phyloP scores from a whole-genome alignment of 129 eudicot species.

The Arctium minus region DNA sequence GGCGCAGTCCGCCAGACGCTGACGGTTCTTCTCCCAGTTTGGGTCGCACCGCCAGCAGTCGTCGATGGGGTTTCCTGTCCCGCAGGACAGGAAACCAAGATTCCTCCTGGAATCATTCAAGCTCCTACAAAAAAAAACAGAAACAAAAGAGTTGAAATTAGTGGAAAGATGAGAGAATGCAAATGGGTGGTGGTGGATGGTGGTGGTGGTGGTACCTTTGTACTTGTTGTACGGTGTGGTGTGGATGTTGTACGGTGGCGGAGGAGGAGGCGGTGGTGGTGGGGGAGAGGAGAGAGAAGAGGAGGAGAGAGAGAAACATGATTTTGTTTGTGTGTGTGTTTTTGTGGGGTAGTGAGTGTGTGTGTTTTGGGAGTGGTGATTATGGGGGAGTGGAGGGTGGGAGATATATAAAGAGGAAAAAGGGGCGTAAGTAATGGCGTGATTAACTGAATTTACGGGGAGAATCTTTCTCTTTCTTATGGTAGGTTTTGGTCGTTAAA shows the following conservation, averaged over 20 bases:
- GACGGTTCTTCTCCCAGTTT: conserved; percentile 65
- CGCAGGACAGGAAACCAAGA: conserved; percentile 59
- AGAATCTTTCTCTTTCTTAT: conserved; percentile 28
- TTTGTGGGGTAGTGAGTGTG: background rate
- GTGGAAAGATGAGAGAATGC: background rate
- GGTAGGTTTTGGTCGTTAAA: conserved; percentile 44
- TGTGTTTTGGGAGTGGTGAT: conserved; percentile 20
- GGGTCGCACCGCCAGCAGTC: conserved; percentile 90
- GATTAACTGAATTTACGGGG: conserved; percentile 41
- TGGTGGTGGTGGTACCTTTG: conserved; percentile 41
- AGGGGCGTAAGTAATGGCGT: conserved; percentile 46
- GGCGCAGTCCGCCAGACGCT: conserved; percentile 68
- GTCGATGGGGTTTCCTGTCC: conserved; percentile 79
- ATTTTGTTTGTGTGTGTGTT: background rate
- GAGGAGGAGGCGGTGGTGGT: conserved; percentile 18
- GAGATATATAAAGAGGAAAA: conserved; percentile 42
- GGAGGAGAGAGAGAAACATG: conserved; percentile 39
- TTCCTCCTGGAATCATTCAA: conserved; percentile 69
- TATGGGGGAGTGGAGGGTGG: conserved; percentile 11
- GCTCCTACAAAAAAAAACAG: conserved; percentile 39
- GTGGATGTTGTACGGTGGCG: conserved; percentile 44
- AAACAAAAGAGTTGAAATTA: background rate
- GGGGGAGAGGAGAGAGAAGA: conserved; percentile 37
- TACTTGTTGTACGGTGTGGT: conserved; percentile 58
- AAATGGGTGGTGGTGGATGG: background rate